Conservation (phyloP, 116 monocot species). For the Trichopus zeylanicus region DNA sequence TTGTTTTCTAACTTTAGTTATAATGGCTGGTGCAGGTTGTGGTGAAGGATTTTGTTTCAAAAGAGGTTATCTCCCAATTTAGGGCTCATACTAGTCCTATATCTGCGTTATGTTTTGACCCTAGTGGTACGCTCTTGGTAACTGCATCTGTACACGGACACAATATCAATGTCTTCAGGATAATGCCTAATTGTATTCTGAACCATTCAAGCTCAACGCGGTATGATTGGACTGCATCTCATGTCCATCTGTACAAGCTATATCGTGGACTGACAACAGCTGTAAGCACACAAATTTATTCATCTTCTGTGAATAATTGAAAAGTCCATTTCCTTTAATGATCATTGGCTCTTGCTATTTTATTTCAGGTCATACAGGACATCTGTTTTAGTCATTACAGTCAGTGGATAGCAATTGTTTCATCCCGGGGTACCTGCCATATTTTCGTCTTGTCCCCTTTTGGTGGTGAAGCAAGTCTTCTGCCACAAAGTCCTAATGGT, state of each 20-base stretch:
- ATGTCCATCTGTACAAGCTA: slow-evolving; percentile 93
- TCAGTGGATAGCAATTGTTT: slow-evolving; percentile 93
- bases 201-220: slow-evolving; percentile 41
- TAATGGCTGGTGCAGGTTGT: slow-evolving; percentile 55
- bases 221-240: slow-evolving; percentile 84
- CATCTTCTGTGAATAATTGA: slow-evolving; percentile 4
- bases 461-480: slow-evolving; percentile 83
- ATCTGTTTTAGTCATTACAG: slow-evolving; percentile 87
- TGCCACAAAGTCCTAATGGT: slow-evolving; percentile 40
- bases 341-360: not conserved
- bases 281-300: slow-evolving; percentile 35
- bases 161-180: slow-evolving; percentile 91
- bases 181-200: slow-evolving; percentile 51
- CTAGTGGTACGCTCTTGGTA: slow-evolving; percentile 86
- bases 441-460: slow-evolving; percentile 86
- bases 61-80: slow-evolving; percentile 81
- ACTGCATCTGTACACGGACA: slow-evolving; percentile 95
- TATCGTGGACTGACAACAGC: slow-evolving; percentile 94
- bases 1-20: not conserved
- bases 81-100: slow-evolving; percentile 92
- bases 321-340: not conserved
- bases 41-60: slow-evolving; percentile 88
- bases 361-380: slow-evolving; percentile 78
- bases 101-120: slow-evolving; percentile 97
- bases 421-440: slow-evolving; percentile 86